Conservation (phyloP, 257 asterid genomes). For the Solanum tarijense region DNA sequence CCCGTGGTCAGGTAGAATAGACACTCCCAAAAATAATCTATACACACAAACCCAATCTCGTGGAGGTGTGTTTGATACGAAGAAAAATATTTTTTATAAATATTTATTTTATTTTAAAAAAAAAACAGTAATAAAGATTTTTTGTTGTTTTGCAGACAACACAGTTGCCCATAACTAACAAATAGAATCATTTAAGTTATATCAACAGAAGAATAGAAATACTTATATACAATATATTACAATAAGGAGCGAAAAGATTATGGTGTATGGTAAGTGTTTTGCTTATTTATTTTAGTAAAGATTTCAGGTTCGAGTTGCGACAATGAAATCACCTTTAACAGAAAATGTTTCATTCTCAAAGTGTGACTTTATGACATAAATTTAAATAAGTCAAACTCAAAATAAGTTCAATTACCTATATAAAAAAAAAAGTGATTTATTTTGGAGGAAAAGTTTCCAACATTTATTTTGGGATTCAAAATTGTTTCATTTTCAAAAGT, state of each 20-base stretch:
- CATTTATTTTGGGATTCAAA: not conserved
- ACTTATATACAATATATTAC: not conserved
- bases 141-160: not conserved
- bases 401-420: no score
- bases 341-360: not conserved
- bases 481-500: not conserved
- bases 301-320: not conserved
- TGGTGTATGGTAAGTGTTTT: not conserved
- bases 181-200: no score
- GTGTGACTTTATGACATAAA: not conserved
- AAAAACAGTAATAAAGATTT: no score
- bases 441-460: no score
- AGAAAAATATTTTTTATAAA: no score
- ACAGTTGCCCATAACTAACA: not conserved
- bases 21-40: no score
- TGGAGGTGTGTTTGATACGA: no score
- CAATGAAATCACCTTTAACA: not conserved
- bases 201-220: not conserved
- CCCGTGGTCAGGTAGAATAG: no score
- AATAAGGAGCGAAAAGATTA: not conserved
- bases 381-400: not conserved
- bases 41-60: no score
- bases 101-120: no score
- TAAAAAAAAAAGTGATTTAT: no score
- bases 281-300: not conserved